Evolutionary conservation across 1,284 basidiomycete genomes (phyloP), one percentile per base, ranked within the genome.

Genomic region (Trichosporon inkin): DNA sequence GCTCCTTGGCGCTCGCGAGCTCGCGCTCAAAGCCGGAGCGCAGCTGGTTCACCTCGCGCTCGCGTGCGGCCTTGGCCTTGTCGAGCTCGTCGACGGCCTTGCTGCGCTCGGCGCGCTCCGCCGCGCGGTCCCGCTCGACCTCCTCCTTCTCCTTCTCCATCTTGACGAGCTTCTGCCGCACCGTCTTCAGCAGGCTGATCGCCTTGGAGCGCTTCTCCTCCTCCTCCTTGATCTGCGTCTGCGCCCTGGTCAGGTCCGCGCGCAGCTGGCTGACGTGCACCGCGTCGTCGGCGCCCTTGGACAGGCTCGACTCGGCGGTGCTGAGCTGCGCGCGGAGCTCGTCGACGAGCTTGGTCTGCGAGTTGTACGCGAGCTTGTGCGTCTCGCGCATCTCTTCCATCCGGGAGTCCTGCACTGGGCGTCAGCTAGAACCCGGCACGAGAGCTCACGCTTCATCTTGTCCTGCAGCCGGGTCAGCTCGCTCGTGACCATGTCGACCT

Each of bases 141-240:
- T 93, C 91, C 58, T 95, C 92, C 69, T 85, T 86, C 34, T 95
- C 92, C 79, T 91, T 92, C 77, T 96, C 92, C 2, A 90, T 86
- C 74, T 92, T 95, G 47, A 94, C 89, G 19, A 92, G 80, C 76
- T 95, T 96, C 76, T 90, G 87, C 55, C 93, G 81, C n/a, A 96
- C 89, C 1, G 91, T 88, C 80, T 95, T 95, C 63, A 97, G 80
- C 34, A 95, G 79, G 54, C 86, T 87, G 62, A 96, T 88, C 0
- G 92, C 92, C 72, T 96, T 97, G n/a, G 86, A 84, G 13, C 93
- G 85, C 76, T 96, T 96, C 77, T 97, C 93, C 74, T 96, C 93
- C 72, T 96, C 93, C 65, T 95, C 92, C 73, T 90, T 94, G 1
- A 85, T 86, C 2, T 81, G 63, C 11, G 79, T 80, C 66, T 85